A percentile compares a stretch with the other conserved stretches of the same genome.
Evolutionary conservation across 768 basidiomycete genomes (phyloP).

Genomic region (Polyporus arcularius): DNA sequence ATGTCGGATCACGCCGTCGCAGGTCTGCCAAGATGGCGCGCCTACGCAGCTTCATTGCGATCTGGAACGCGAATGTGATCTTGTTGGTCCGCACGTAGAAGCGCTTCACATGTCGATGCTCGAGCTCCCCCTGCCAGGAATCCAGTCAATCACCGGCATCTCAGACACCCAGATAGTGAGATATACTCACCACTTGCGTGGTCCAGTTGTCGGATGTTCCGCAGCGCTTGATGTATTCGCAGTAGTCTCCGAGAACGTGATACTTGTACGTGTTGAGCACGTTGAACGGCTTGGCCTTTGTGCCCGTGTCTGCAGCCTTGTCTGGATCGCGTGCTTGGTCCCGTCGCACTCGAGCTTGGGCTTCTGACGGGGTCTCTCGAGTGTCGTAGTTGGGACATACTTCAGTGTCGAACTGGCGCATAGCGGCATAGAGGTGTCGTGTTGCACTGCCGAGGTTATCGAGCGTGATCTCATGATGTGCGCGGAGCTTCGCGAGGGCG

Average conservation of each 20-base stretch:
- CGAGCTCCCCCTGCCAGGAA: conserved; percentile 34
- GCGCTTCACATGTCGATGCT: conserved; percentile 39
- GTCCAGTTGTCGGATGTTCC: conserved; percentile 28
- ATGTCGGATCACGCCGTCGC: conserved; percentile 3
- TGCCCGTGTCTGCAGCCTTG: not conserved
- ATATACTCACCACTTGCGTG: not conserved
- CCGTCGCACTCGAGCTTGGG: conserved; percentile 1
- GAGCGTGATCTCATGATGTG: conserved; percentile 40
- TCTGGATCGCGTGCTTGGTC: not conserved
- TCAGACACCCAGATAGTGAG: not conserved
- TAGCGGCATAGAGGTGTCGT: not conserved
- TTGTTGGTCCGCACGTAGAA: conserved; percentile 41
- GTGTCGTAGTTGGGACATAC: conserved; percentile 2
- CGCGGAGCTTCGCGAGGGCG: conserved; percentile 39
- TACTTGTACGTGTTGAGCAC: conserved; percentile 27
- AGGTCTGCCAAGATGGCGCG: not conserved
- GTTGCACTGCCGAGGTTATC: conserved; percentile 16
- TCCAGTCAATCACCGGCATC: not conserved
- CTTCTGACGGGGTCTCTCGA: not conserved
- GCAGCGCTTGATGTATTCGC: conserved; percentile 2
- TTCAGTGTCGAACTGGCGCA: not conserved
- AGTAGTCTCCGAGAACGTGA: conserved; percentile 27
- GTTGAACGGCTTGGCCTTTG: conserved; percentile 15
- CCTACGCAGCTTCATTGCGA: conserved; percentile 26
- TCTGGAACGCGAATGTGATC: conserved; percentile 21